Evolutionary conservation across 345 rosid species (phyloP), one percentile per base, ranked within the genome.

Genomic region (Eucalyptus pumila): DNA sequence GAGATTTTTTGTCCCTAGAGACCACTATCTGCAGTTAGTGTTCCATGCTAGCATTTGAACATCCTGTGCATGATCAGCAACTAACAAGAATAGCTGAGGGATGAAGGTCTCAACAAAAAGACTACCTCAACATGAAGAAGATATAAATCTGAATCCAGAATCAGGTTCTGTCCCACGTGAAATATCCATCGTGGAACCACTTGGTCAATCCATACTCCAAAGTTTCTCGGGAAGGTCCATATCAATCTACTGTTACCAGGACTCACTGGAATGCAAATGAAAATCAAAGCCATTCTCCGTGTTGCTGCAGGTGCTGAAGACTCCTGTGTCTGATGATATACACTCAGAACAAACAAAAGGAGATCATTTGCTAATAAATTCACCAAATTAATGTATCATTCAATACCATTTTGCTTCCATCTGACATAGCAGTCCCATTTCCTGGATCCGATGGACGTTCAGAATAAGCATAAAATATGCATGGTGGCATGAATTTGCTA

Each of bases 191-290:
- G 91, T 15, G 99, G 99, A 60, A 96, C 88, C 88, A 97, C 90
- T 92, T 92, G 94, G 87, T 97, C 98, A 23, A 96, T 93, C 95
- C 95, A 90, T 85, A 94, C 45, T 17, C 93, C 96, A 56, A 96
- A 95, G 42, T 97, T 93, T 90, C 99, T 94, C 1, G 98, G 98
- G 90, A 96, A 95, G 51, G 92, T 89, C 98, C 99, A 97, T 89
- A 97, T 95, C 90, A 96, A 90, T 93, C 98, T 96, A 88, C 99
- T 97, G 83, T 93, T 90, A 89, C 99, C 99, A 1, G 99, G 98
- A 86, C 97, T 96, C 52, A 97, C 98, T 4, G 99, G 99, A 88
- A 96, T 87, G 88, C 99, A 96, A n/a, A 97, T 92, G 90, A 97
- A 97, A 90, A 97, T 94, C 92, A 96, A 90, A 89, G 95, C 93